phyloP scores from a whole-genome alignment of 257 asterid genomes.

The Verbascum thapsus region DNA sequence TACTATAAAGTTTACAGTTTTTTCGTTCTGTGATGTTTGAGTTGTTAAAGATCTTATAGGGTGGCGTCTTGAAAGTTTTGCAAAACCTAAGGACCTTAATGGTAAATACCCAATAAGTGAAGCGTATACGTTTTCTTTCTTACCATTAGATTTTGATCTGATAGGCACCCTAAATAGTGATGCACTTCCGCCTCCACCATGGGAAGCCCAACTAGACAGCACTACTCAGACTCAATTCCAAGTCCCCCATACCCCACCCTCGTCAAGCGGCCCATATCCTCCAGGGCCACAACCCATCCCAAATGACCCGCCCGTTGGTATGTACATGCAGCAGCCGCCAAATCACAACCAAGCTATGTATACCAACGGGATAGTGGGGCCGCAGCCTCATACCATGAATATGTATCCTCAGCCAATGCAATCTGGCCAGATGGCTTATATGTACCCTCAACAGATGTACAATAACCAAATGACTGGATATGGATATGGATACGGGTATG shows the following conservation, averaged over 20 bases:
- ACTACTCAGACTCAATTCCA: slow-evolving; percentile 40
- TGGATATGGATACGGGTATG: slow-evolving; percentile 45
- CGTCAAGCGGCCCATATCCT: slow-evolving; percentile 33
- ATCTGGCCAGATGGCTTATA: slow-evolving; percentile 37
- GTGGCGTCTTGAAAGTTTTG: too few relatives aligned
- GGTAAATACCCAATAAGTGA: too few relatives aligned
- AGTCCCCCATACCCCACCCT: slow-evolving; percentile 37
- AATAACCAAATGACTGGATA: slow-evolving; percentile 56
- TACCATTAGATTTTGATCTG: not conserved
- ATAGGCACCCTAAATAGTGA: slow-evolving; percentile 48
- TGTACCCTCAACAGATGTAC: slow-evolving; percentile 56
- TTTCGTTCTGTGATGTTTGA: too few relatives aligned
- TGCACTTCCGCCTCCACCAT: slow-evolving; percentile 79
- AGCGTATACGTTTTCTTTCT: not conserved
- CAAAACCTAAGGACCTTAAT: too few relatives aligned
- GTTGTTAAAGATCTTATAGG: too few relatives aligned
- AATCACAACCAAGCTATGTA: slow-evolving; percentile 31
- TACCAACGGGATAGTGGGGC: slow-evolving; percentile 21
- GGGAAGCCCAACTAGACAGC: slow-evolving; percentile 67
- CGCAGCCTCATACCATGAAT: slow-evolving; percentile 41
- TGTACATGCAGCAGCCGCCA: slow-evolving; percentile 42
- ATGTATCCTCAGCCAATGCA: slow-evolving; percentile 54
- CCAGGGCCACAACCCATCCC: slow-evolving; percentile 40
- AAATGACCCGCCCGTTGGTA: slow-evolving; percentile 45
- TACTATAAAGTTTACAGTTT: too few relatives aligned